These are phyloP conservation scores for Lizonia empirigonia DNA, from an alignment of 2,329 filamentous ascomycete species.

Conservation along the genomic window DNA sequence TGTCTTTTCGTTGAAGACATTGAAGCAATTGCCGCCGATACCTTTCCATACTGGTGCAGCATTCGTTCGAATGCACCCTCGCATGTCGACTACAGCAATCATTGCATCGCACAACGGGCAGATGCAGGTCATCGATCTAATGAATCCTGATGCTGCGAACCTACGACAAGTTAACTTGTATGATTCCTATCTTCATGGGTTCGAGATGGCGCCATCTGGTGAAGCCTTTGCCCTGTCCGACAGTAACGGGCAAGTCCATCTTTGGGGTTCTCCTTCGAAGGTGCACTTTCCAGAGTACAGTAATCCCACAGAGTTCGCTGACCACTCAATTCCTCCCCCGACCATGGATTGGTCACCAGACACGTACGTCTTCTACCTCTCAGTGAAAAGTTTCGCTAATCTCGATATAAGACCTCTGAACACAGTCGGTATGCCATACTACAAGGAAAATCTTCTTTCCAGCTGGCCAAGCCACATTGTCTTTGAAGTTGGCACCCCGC, in stretches of 20 bases:
- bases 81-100: constrained; percentile 92
- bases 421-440: constrained; percentile 88
- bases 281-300: constrained; percentile 85
- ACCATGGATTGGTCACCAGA: constrained; percentile 74
- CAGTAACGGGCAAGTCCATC: constrained; percentile 75
- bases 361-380: constrained; percentile 57
- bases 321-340: constrained; percentile 62
- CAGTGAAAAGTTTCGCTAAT: constrained; percentile 9
- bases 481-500: constrained; percentile 84
- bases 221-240: constrained; percentile 84
- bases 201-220: constrained; percentile 87
- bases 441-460: constrained; percentile 84
- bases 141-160: constrained; percentile 88
- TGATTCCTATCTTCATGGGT: constrained; percentile 71
- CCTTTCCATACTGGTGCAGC: constrained; percentile 91
- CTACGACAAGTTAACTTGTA: constrained; percentile 81
- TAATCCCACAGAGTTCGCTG: constrained; percentile 75
- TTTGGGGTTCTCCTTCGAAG: constrained; percentile 88
- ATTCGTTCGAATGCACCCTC: constrained; percentile 94
- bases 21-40: constrained; percentile 85
- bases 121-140: constrained; percentile 93
- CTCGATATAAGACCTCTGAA: constrained; percentile 69
- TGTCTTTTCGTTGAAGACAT: constrained; percentile 92
- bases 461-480: constrained; percentile 85
- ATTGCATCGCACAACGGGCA: constrained; percentile 91